These are phyloP conservation scores for Acanthochlamys bracteata DNA, from an alignment of 106 monocot species.

Conservation along the genomic window DNA sequence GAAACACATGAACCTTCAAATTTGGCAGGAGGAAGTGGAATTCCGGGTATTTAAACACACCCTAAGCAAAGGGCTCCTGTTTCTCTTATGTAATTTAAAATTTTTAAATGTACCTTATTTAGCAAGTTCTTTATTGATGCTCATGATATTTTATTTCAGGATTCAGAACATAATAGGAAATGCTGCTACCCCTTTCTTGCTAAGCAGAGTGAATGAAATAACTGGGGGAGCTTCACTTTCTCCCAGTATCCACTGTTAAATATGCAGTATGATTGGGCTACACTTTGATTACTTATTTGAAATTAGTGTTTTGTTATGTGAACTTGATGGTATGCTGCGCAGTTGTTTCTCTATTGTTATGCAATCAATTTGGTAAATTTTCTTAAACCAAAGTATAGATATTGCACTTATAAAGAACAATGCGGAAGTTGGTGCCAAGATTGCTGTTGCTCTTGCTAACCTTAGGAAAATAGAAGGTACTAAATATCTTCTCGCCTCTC, in stretches of 20 bases:
- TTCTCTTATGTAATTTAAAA: too few species aligned
- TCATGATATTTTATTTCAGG: constrained; percentile 28
- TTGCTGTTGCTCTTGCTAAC: constrained; percentile 72
- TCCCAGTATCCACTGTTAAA: constrained; percentile 79
- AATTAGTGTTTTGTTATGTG: not conserved
- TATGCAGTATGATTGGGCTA: not conserved
- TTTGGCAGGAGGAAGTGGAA: too few species aligned
- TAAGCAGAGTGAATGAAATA: constrained; percentile 79
- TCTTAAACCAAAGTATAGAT: constrained; percentile 50
- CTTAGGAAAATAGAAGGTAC: constrained; percentile 6
- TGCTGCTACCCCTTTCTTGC: constrained; percentile 82
- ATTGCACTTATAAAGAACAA: constrained; percentile 99
- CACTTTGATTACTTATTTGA: not conserved
- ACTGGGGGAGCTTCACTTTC: constrained; percentile 79
- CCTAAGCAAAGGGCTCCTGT: too few species aligned
- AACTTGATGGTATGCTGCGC: too few species aligned
- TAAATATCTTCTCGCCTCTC: too few species aligned
- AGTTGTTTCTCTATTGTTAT: not conserved
- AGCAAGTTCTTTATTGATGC: not conserved
- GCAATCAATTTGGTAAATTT: constrained; percentile 3
- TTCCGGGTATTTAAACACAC: too few species aligned
- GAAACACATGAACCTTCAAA: too few species aligned
- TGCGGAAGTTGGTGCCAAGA: constrained; percentile 80
- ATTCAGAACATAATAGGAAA: constrained; percentile 56
- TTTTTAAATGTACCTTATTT: not conserved